Conservation (phyloP, 1,284 basidiomycete genomes). For the Chondrostereum purpureum region DNA sequence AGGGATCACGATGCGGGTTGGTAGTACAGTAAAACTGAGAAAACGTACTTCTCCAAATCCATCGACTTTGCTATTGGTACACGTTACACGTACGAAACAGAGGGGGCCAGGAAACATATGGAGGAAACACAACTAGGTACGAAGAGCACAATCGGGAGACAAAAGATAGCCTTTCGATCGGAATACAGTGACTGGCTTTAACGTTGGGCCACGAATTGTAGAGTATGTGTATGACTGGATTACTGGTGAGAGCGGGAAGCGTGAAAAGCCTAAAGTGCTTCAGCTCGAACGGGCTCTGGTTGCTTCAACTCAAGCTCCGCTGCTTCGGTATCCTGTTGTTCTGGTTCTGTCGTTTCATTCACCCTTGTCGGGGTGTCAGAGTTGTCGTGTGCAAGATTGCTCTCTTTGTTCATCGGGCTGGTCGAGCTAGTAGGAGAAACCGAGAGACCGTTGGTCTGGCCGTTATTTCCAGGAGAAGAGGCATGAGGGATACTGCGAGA, state of each 20-base stretch:
- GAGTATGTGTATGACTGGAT: not conserved
- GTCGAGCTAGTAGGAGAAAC: conserved; percentile 65
- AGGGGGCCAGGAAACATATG: too few species aligned
- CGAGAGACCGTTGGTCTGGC: conserved; percentile 46
- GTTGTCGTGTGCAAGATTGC: conserved; percentile 41
- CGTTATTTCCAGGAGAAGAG: conserved; percentile 46
- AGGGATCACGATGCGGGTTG: too few species aligned
- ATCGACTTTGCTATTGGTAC: too few species aligned
- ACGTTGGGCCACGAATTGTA: conserved; percentile 2
- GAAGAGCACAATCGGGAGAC: not conserved
- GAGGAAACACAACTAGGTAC: not conserved
- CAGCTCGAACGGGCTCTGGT: not conserved
- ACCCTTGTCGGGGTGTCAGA: too few species aligned
- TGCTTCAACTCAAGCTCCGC: not conserved
- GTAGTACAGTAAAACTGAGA: too few species aligned
- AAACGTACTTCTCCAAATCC: too few species aligned
- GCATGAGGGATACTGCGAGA: conserved; percentile 75
- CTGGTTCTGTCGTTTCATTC: too few species aligned
- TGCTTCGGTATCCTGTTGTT: not conserved
- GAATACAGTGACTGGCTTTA: not conserved
- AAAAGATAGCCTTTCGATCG: not conserved
- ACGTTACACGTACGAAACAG: too few species aligned
- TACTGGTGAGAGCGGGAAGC: not conserved
- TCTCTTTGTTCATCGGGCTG: conserved; percentile 59
- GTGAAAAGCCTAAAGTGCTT: not conserved